Evolutionary conservation across 2,329 filamentous ascomycete species (phyloP).

Genomic region (Ophiocordyceps sinensis): DNA sequence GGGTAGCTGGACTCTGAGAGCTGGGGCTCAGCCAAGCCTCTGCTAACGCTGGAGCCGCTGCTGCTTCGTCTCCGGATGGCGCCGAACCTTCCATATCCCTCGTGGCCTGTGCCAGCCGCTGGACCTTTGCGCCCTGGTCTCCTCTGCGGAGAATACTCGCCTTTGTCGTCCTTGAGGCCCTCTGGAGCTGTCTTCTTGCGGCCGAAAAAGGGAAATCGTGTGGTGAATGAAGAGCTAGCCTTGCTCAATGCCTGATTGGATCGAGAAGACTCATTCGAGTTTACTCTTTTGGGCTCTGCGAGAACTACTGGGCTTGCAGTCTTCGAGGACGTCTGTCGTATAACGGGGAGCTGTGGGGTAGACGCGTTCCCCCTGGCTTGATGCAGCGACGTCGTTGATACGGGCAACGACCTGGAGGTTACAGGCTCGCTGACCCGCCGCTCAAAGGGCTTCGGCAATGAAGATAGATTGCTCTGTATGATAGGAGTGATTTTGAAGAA

Average conservation of each 20-base stretch:
- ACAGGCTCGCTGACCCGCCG: conserved; percentile 28
- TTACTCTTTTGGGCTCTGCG: conserved; percentile 8
- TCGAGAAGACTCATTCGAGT: conserved; percentile 7
- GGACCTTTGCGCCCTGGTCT: conserved; percentile 54
- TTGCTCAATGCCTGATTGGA: conserved; percentile 34
- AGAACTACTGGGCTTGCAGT: conserved; percentile 2
- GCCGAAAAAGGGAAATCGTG: conserved; percentile 66
- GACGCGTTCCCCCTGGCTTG: conserved; percentile 15
- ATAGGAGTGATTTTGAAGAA: conserved; percentile 35
- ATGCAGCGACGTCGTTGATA: conserved; percentile 18
- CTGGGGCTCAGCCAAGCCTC: conserved; percentile 27
- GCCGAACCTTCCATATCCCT: conserved; percentile 61
- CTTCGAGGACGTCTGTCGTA: conserved; percentile 7
- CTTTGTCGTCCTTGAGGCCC: conserved; percentile 32
- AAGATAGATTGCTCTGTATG: conserved; percentile 48
- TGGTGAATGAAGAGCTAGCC: conserved; percentile 36
- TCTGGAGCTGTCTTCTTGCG: conserved; percentile 51
- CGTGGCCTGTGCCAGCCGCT: conserved; percentile 83
- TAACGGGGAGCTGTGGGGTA: conserved; percentile 14
- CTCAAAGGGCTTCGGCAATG: conserved; percentile 29
- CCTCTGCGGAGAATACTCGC: conserved; percentile 18
- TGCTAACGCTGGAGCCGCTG: conserved; percentile 33
- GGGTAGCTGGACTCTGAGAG: conserved; percentile 37
- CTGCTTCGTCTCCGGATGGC: conserved; percentile 48
- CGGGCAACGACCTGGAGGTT: conserved; percentile 16